phyloP scores from a whole-genome alignment of 2,329 filamentous ascomycete species.

The Talaromyces sp. region DNA sequence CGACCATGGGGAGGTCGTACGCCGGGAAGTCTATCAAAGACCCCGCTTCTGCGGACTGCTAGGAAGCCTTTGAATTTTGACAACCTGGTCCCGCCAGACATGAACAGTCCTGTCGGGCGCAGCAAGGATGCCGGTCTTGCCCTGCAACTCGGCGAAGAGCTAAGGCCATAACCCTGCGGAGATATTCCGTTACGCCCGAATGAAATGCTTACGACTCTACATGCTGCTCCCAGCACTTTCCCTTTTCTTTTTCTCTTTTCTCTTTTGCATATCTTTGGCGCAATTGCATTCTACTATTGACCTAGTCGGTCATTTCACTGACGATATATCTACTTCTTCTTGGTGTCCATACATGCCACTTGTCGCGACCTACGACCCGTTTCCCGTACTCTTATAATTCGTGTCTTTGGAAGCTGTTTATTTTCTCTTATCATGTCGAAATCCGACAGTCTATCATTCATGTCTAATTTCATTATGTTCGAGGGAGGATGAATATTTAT shows the following conservation, averaged over 20 bases:
- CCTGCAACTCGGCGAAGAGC: slow-evolving; percentile 65
- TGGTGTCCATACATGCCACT: slow-evolving; percentile 9
- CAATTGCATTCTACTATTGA: slow-evolving; percentile 8
- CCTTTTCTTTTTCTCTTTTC: not conserved
- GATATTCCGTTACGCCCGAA: slow-evolving; percentile 16
- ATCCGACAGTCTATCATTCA: slow-evolving; percentile 7
- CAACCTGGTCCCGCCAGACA: slow-evolving; percentile 60
- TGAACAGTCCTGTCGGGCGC: slow-evolving; percentile 43
- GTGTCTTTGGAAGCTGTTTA: not conserved
- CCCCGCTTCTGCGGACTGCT: slow-evolving; percentile 69
- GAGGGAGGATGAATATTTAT: not conserved
- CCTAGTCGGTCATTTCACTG: not conserved
- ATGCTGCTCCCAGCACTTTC: slow-evolving; percentile 7
- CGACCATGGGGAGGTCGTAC: slow-evolving; percentile 68
- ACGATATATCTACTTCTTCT: slow-evolving; percentile 7
- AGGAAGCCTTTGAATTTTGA: slow-evolving; percentile 81
- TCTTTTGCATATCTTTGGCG: slow-evolving; percentile 8
- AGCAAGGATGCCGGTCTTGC: slow-evolving; percentile 55
- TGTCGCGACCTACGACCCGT: not conserved
- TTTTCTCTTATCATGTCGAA: not conserved
- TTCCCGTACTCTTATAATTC: not conserved
- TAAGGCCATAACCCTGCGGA: slow-evolving; percentile 47
- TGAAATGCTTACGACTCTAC: slow-evolving; percentile 19
- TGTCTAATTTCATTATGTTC: not conserved
- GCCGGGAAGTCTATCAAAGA: slow-evolving; percentile 58